These are phyloP conservation scores for Tetrapyrgos nigripes DNA, from an alignment of 1,284 basidiomycete genomes.

Conservation along the genomic window DNA sequence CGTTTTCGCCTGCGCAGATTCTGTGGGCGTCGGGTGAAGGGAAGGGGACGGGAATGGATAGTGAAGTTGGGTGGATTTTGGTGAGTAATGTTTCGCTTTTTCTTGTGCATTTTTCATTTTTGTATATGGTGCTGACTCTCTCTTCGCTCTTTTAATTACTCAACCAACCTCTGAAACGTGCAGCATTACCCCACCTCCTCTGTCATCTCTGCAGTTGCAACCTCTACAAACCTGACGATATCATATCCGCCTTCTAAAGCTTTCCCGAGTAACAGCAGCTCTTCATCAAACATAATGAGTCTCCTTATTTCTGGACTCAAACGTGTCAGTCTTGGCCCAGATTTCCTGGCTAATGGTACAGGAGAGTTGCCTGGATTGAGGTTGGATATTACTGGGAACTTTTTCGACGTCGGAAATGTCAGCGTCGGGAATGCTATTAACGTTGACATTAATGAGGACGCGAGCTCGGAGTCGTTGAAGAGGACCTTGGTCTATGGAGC, in stretches of 20 bases:
- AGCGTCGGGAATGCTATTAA: too few relatives aligned
- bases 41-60: too few relatives aligned
- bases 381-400: slow-evolving; percentile 28
- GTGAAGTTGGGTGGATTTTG: slow-evolving; percentile 20
- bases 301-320: slow-evolving; percentile 31
- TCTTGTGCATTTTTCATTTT: background rate
- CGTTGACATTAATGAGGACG: background rate
- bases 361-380: slow-evolving; percentile 29
- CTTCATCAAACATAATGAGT: slow-evolving; percentile 27
- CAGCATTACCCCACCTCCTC: slow-evolving; percentile 34
- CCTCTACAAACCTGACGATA: slow-evolving; percentile 26
- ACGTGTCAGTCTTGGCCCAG: slow-evolving; percentile 17
- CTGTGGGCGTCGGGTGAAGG: slow-evolving; percentile 27
- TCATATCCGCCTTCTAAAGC: slow-evolving; percentile 32
- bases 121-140: background rate
- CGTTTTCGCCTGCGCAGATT: slow-evolving; percentile 30
- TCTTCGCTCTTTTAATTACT: too few relatives aligned
- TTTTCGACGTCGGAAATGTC: slow-evolving; percentile 14
- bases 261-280: slow-evolving; percentile 24
- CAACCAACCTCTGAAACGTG: background rate
- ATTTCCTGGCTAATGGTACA: slow-evolving; percentile 27
- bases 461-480: too few relatives aligned
- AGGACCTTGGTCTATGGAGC: slow-evolving; percentile 26
- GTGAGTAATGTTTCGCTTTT: slow-evolving; percentile 6
- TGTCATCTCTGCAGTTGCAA: slow-evolving; percentile 30